Evolutionary conservation across 2,329 filamentous ascomycete species (phyloP).

Genomic region (Ascochyta clinopodiicola): DNA sequence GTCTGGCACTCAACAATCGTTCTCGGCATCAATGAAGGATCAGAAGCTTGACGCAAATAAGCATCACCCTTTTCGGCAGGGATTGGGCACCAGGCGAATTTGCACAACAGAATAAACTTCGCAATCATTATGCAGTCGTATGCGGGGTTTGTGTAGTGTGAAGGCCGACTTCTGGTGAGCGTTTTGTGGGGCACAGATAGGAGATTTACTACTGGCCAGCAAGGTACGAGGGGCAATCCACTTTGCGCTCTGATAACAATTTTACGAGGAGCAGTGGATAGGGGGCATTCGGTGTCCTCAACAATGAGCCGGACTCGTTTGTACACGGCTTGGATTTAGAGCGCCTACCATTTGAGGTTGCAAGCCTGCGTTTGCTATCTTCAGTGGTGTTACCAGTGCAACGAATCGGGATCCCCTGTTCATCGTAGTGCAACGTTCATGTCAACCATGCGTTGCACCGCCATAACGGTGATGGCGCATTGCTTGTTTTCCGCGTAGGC

Average conservation of each 20-base stretch:
- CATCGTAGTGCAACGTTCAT: conserved; percentile 22
- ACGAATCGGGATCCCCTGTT: background rate
- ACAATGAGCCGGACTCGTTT: background rate
- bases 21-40: background rate
- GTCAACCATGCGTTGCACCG: conserved; percentile 16
- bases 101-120: background rate
- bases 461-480: conserved; percentile 12
- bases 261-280: conserved; percentile 19
- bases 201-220: conserved; percentile 7
- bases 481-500: conserved; percentile 27
- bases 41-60: conserved; percentile 24
- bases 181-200: conserved; percentile 1
- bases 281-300: background rate
- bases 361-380: background rate
- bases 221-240: conserved; percentile 12
- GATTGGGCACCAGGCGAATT: background rate
- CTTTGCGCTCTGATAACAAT: background rate
- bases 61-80: conserved; percentile 10
- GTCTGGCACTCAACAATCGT: background rate
- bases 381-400: background rate
- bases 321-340: background rate
- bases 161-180: no score
- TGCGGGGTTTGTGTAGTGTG: background rate
- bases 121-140: conserved; percentile 2
- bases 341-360: background rate